Base-by-base conservation (phyloP, 2,329 filamentous ascomycete species). In the Neobulgaria alba region DNA sequence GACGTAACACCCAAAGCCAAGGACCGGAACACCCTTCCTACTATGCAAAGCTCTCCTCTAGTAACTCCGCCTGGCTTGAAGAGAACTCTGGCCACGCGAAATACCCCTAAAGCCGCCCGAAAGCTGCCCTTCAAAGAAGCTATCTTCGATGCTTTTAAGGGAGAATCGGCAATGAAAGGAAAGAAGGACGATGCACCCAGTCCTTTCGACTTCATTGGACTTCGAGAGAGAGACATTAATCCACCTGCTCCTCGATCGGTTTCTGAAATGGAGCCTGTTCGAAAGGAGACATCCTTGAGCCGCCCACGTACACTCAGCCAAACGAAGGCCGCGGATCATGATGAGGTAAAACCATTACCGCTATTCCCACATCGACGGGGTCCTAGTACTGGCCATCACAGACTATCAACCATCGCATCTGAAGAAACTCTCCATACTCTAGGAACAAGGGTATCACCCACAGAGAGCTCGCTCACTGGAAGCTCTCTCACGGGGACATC, bases 121-220 rank as follows among this genome's bases (percentile, higher is more conserved):
- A 77, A 72, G 53, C 67, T 66, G 26, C 71, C 71, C 0, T 66
- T 81, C 39, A 68, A 77, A 16, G 77, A 78, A 30, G 68, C 70
- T 33, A 60, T 82, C 7, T 73, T 72, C 39, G 75, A 77, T 45
- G 77, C 76, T 3, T 81, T 82, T 52, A 69, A 70, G 29, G 77
- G 77, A 20, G 75, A 81, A 55, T 80, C 77, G 2, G 67, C 60
- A 5, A 46, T 54, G 20, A 41, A 31, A 14, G 29, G 18, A 23
- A 56, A 51, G 37, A 45, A 42, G 20, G n/a, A n/a, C n/a, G 38
- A 36, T 16, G 41, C 37, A 17, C 47, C 52, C 8, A 51, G 45
- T 34, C 50, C 51, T 3, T 50, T 51, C 39, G 48, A 55, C 14
- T 49, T 50, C 10, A 52, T 43, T 38, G 47, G 51, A 4, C 20